A percentile compares a stretch with the other conserved stretches of the same genome.
Conservation (phyloP, 2,329 filamentous ascomycete species). For the Alternaria solani region DNA sequence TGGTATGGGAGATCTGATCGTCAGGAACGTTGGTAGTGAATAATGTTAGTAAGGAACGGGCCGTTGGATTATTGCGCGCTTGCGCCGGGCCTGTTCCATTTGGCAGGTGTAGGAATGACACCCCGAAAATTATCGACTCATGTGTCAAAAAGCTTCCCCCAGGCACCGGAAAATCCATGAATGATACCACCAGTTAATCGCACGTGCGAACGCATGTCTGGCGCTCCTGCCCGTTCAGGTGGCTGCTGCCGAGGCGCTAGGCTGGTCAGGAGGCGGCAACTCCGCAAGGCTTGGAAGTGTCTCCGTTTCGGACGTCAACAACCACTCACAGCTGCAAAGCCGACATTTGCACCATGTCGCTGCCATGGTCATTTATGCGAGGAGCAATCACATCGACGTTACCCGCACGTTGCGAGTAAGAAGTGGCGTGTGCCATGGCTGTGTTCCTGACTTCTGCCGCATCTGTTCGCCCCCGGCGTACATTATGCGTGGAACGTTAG, state of each 20-base stretch:
- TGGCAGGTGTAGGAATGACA: slow-evolving; percentile 5
- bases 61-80: slow-evolving; percentile 2
- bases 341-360: slow-evolving; percentile 22
- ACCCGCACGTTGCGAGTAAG: slow-evolving; percentile 26
- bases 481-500: slow-evolving; percentile 6
- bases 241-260: slow-evolving; percentile 31
- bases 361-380: slow-evolving; percentile 26
- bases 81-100: slow-evolving; percentile 3
- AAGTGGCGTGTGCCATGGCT: slow-evolving; percentile 11
- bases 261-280: slow-evolving; percentile 9
- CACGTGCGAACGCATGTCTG: slow-evolving; percentile 30
- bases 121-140: not conserved
- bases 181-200: slow-evolving; percentile 17
- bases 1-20: not conserved
- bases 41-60: slow-evolving; percentile 5
- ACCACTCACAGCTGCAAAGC: slow-evolving; percentile 37
- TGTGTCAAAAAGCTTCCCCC: not conserved
- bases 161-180: slow-evolving; percentile 12
- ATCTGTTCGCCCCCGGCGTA: slow-evolving; percentile 4
- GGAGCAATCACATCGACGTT: slow-evolving; percentile 37
- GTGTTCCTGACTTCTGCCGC: slow-evolving; percentile 2
- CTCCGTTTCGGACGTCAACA: slow-evolving; percentile 26
- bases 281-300: slow-evolving; percentile 13
- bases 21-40: not conserved
- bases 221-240: slow-evolving; percentile 25